Base-by-base conservation (phyloP, 495 filamentous ascomycete species). In the Aspergillus sclerotioniger region DNA sequence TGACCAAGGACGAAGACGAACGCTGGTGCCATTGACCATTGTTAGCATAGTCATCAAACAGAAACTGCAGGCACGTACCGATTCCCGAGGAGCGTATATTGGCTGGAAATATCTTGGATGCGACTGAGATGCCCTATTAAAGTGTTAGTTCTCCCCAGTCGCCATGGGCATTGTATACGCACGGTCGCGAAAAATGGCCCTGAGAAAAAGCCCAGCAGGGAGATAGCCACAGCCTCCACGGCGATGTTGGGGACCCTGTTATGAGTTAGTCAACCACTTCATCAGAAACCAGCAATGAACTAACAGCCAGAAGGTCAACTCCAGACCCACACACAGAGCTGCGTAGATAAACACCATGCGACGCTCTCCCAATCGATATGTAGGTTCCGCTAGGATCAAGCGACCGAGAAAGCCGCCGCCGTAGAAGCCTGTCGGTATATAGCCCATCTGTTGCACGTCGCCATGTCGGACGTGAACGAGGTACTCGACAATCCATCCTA, bases 111-210 rank as follows among this genome's bases (percentile, higher is more conserved):
- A 71, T 62, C 47, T 69, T 73, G 2, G 66, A 68, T 20, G 64
- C 66, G 0, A 71, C 65, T 1, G 66, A 73, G 4, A 71, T 66
- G 0, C 70, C 67, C 66, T 72, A 17, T 3, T 25, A 6, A 5
- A 28, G 55, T 39, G 6, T 28, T 1, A 6, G 29, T n/a, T 15
- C 2, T 8, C 6, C 7, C 2, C 2, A 1, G 19, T n/a, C 7
- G 12, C 6, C 3, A 6, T 25, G 6, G 16, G 17, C 8, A 21
- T n/a, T 20, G 3, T 15, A 19, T 29, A 44, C 61, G 39, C 49
- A 72, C 70, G n/a, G 70, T 71, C 21, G 68, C 66, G 17, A 71
- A 72, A 50, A 72, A 71, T 4, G 67, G 70, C 0, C 70, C 70
- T 0, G 68, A 69, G 50, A 71, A 69, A 48, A 69, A 65, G 1